Percentiles rank a stretch among this genome's conserved stretches.
Conservation (phyloP, 2,329 filamentous ascomycete species). For the Pezizomycotina sp. region DNA sequence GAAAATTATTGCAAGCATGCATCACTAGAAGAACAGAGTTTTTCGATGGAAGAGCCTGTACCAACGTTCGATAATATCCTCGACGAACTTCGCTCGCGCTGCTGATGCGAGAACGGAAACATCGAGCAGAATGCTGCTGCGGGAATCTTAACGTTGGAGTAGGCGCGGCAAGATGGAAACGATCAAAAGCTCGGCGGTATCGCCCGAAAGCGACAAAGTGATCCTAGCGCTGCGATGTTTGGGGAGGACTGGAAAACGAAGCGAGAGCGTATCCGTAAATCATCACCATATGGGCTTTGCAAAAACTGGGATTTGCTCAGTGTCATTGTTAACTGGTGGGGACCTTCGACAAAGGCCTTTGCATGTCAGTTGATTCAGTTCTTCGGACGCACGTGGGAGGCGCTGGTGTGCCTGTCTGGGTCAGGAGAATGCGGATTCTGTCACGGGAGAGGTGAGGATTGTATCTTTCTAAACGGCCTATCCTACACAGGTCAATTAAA, state of each 20-base stretch:
- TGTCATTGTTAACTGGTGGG: slow-evolving; percentile 72
- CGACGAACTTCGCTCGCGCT: slow-evolving; percentile 49
- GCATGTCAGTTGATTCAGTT: slow-evolving; percentile 70
- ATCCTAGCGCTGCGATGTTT: slow-evolving; percentile 71
- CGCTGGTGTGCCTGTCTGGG: slow-evolving; percentile 62
- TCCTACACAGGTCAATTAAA: slow-evolving; percentile 11
- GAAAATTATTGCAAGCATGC: slow-evolving; percentile 82
- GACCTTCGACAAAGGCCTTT: slow-evolving; percentile 70
- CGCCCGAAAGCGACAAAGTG: slow-evolving; percentile 64
- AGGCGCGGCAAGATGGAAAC: slow-evolving; percentile 77
- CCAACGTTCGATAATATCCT: slow-evolving; percentile 74
- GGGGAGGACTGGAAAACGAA: slow-evolving; percentile 75
- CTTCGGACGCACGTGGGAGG: slow-evolving; percentile 67
- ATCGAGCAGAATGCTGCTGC: slow-evolving; percentile 28
- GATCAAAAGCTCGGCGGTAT: slow-evolving; percentile 75
- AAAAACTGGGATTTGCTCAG: slow-evolving; percentile 79
- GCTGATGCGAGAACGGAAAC: slow-evolving; percentile 36
- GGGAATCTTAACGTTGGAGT: slow-evolving; percentile 48
- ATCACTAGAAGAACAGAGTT: slow-evolving; percentile 69
- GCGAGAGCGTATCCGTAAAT: slow-evolving; percentile 66
- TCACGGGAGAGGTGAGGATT: slow-evolving; percentile 48
- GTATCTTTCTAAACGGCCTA: background rate
- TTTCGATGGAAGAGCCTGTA: slow-evolving; percentile 48
- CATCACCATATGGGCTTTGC: slow-evolving; percentile 75
- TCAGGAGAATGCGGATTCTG: slow-evolving; percentile 76